These are phyloP conservation scores for Anisodus acutangulus DNA, from an alignment of 257 asterid genomes.

Conservation along the genomic window DNA sequence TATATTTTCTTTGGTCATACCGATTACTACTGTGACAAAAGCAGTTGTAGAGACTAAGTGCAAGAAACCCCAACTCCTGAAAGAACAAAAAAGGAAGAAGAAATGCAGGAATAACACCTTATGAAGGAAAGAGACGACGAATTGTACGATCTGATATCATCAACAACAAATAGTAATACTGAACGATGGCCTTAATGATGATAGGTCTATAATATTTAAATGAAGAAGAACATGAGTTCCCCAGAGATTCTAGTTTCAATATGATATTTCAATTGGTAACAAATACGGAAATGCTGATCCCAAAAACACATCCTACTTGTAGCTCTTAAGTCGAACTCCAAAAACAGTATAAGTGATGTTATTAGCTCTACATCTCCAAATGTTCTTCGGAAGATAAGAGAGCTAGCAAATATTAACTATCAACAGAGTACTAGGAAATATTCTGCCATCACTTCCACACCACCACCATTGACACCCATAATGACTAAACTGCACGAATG, in stretches of 20 bases:
- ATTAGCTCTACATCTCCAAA: background rate
- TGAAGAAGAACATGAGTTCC: background rate
- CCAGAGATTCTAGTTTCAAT: background rate
- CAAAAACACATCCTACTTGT: conserved; percentile 3
- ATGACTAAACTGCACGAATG: background rate
- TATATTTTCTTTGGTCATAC: background rate
- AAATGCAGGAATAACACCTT: background rate
- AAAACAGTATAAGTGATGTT: background rate
- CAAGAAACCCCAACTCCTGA: conserved; percentile 6
- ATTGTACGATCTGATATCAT: background rate
- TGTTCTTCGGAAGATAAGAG: background rate
- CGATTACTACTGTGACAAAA: conserved; percentile 10
- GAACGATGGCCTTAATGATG: background rate
- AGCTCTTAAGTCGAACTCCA: background rate
- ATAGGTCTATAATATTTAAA: background rate
- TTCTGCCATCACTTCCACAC: background rate
- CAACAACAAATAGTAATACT: conserved; percentile 1
- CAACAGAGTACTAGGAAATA: background rate
- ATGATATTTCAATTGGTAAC: background rate
- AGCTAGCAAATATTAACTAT: background rate
- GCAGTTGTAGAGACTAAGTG: background rate
- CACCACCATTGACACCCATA: background rate
- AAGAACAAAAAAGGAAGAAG: conserved; percentile 7
- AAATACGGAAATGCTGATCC: background rate
- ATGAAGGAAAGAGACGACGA: background rate